Base-by-base conservation (phyloP, 2,329 filamentous ascomycete species). In the Teratosphaeria gauchensis region DNA sequence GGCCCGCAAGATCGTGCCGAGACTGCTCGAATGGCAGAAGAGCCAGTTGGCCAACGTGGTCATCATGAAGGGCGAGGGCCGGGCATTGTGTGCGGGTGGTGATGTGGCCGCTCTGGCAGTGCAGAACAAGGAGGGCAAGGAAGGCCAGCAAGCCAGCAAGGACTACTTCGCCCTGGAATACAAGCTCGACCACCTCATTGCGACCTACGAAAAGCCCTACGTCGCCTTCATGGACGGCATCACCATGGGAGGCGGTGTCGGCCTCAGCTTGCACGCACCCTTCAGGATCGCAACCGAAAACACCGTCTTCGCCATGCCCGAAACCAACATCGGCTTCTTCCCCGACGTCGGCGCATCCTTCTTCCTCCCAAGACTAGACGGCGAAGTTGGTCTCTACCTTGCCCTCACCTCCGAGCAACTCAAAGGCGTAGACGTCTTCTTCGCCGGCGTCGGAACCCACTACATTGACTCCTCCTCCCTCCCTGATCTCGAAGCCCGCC, bases 271-370 rank as follows among this genome's bases (percentile, higher is more conserved):
- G 56, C 95, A 99, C 75, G 92, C 94, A 2, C 95, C 94, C 2
- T 92, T 99, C 81, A 83, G 94, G 61, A 95, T 99, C 71, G 94
- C 94, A 42, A 99, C 94, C 2, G 94, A 99, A 76, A 88, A 87
- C 71, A 99, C 94, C 5, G 77, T 95, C 54, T 97, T 99, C 69
- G 92, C 95, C 66, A 99, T 99, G 94, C 94, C 94, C 32, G 94
- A 99, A 78, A 99, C 94, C 3, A 95, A 85, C 8, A 99, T 99
- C 70, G 94, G 94, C 46, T 96, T 97, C 80, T 99, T 99, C 81
- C 94, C 95, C 6, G 95, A 99, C 70, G 94, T 99, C 54, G 94
- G 94, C 61, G 95, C 88, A 33, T 95, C 90, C 11, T 99, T 97
- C 79, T 97, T 97, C 80, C 80, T 99, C 57, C 90, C 94, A 16